Evolutionary conservation across 2,329 filamentous ascomycete species (phyloP).

Genomic region (Chaetomiaceae sp.): DNA sequence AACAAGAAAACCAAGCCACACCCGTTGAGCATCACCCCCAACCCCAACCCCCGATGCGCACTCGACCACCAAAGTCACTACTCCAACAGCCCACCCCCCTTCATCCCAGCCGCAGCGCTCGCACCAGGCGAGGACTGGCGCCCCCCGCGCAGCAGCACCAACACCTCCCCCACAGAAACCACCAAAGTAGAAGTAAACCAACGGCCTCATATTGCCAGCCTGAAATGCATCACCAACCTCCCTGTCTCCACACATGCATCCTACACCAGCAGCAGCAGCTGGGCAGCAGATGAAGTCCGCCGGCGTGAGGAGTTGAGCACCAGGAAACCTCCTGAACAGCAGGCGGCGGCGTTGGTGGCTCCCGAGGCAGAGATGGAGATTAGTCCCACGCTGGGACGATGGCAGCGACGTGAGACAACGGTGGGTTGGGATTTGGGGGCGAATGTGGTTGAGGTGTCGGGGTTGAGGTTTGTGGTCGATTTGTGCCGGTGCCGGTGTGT

Average conservation of each 20-base stretch:
- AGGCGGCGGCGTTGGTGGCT: neutral
- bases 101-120: constrained; percentile 8
- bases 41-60: neutral
- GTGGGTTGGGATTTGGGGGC: neutral
- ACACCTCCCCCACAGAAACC: too few species aligned
- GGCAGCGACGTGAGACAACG: neutral
- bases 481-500: constrained; percentile 2
- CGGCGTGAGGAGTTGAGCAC: neutral
- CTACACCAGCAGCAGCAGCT: neutral
- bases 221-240: neutral
- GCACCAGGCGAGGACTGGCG: constrained; percentile 17
- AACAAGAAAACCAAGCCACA: neutral
- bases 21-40: too few species aligned
- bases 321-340: neutral
- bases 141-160: neutral
- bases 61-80: neutral
- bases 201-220: too few species aligned
- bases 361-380: constrained; percentile 22
- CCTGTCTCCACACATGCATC: too few species aligned
- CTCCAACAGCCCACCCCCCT: neutral
- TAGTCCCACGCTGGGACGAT: constrained; percentile 23
- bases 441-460: constrained; percentile 16
- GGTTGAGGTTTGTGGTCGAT: constrained; percentile 23
- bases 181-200: too few species aligned
- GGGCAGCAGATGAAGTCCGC: neutral